A percentile compares a stretch with the other conserved stretches of the same genome.
phyloP scores from a whole-genome alignment of 2,329 filamentous ascomycete species.

The Bipolaris oryzae region DNA sequence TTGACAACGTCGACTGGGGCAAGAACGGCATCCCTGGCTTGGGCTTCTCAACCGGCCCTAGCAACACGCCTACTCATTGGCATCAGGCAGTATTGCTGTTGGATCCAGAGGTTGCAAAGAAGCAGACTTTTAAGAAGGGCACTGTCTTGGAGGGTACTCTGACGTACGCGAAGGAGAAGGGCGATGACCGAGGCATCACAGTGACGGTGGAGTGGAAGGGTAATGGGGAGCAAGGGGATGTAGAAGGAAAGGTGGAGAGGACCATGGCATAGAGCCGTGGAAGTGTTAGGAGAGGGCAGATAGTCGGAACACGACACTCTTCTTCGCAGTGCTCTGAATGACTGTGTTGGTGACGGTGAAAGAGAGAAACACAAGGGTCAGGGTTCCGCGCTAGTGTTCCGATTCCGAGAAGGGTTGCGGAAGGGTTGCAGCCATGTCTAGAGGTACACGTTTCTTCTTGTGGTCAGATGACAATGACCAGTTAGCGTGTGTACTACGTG shows the following conservation, averaged over 20 bases:
- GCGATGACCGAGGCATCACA: conserved; percentile 49
- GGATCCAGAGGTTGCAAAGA: conserved; percentile 61
- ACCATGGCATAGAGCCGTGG: conserved; percentile 31
- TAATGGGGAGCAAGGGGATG: conserved; percentile 33
- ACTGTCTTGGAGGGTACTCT: conserved; percentile 72
- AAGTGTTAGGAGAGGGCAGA: too few relatives aligned
- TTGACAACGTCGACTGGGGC: conserved; percentile 67
- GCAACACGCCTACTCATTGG: conserved; percentile 83
- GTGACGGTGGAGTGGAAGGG: conserved; percentile 49
- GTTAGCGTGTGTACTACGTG: background rate
- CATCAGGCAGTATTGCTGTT: conserved; percentile 79
- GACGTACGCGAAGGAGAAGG: conserved; percentile 68
- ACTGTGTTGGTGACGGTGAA: background rate
- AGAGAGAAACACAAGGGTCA: too few relatives aligned
- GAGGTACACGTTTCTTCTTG: background rate
- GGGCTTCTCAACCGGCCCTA: conserved; percentile 88
- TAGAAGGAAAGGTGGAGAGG: conserved; percentile 41
- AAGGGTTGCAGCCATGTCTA: conserved; percentile 8
- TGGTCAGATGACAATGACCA: background rate
- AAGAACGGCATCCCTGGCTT: conserved; percentile 63
- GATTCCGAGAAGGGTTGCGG: conserved; percentile 15
- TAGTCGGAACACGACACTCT: too few relatives aligned
- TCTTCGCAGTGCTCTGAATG: background rate
- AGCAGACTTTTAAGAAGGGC: conserved; percentile 56
- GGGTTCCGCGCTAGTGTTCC: conserved; percentile 9